Evolutionary conservation across 768 basidiomycete genomes (phyloP).

Genomic region (Lactifluus volemus): DNA sequence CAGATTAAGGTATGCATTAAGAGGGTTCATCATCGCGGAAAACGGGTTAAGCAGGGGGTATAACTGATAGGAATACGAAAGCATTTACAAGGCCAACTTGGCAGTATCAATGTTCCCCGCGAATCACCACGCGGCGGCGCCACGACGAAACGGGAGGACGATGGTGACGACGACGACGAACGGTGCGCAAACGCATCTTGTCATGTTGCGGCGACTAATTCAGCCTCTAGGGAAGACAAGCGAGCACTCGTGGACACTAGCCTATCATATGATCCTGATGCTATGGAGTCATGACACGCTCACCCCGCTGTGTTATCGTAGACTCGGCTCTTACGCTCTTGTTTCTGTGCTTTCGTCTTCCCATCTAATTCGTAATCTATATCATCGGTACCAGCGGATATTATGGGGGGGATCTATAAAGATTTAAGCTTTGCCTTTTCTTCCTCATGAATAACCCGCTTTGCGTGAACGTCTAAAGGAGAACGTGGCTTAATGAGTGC

Average conservation of each 20-base stretch:
- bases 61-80: slow-evolving; percentile 72
- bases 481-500: slow-evolving; percentile 2
- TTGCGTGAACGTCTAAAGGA: slow-evolving; percentile 62
- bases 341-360: neutral
- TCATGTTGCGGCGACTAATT: neutral
- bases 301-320: neutral
- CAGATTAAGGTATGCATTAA: slow-evolving; percentile 70
- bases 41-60: neutral
- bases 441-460: slow-evolving; percentile 72
- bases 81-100: slow-evolving; percentile 74
- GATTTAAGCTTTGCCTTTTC: slow-evolving; percentile 78
- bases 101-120: slow-evolving; percentile 55
- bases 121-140: slow-evolving; percentile 35
- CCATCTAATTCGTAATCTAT: slow-evolving; percentile 12
- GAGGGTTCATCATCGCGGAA: neutral
- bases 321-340: neutral
- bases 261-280: slow-evolving; percentile 16
- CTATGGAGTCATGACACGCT: slow-evolving; percentile 30
- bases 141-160: slow-evolving; percentile 58
- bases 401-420: slow-evolving; percentile 34
- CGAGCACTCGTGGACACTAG: slow-evolving; percentile 28
- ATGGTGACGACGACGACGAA: slow-evolving; percentile 49
- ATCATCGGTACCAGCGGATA: neutral
- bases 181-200: slow-evolving; percentile 23
- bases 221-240: slow-evolving; percentile 33